phyloP scores from a whole-genome alignment of 2,329 filamentous ascomycete genomes.

The Aciculosporium take region DNA sequence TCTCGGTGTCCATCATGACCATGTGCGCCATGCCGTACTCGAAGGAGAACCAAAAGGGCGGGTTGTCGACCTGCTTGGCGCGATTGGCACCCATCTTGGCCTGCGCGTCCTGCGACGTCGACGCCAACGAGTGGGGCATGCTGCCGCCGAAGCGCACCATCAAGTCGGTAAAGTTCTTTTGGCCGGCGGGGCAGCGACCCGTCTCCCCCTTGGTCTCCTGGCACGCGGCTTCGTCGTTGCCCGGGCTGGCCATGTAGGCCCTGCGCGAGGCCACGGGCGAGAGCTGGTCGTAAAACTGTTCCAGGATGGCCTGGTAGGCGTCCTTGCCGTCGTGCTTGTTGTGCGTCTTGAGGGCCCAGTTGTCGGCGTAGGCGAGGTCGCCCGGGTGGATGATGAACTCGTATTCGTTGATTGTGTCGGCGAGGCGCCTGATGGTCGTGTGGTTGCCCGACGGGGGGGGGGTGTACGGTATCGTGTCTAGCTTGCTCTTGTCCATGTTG shows the following conservation, averaged over 20 bases:
- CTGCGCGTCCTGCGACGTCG: conserved; percentile 26
- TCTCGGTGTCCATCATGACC: conserved; percentile 21
- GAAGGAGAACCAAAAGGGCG: conserved; percentile 14
- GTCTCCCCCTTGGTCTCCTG: conserved; percentile 24
- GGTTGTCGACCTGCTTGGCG: conserved; percentile 21
- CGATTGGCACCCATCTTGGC: conserved; percentile 30
- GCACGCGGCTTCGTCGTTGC: conserved; percentile 44
- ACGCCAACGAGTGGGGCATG: conserved; percentile 36
- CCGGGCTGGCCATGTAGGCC: conserved; percentile 29
- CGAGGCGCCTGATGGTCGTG: conserved; percentile 42
- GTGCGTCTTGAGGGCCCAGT: conserved; percentile 33
- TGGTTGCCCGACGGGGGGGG: conserved; percentile 40
- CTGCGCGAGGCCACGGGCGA: conserved; percentile 35
- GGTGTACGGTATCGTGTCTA: conserved; percentile 32
- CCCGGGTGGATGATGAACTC: conserved; percentile 40
- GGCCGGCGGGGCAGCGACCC: conserved; percentile 32
- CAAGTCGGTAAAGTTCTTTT: conserved; percentile 48
- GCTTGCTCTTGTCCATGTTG: conserved; percentile 26
- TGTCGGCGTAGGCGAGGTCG: conserved; percentile 44
- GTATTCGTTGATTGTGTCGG: conserved; percentile 36
- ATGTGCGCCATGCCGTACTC: conserved; percentile 17
- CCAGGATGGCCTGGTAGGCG: conserved; percentile 41
- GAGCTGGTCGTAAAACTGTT: conserved; percentile 34
- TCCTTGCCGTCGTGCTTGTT: conserved; percentile 33
- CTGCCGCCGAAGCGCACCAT: conserved; percentile 38